These are phyloP conservation scores for Kodamaea arcana DNA, from an alignment of 1,139 yeast genomes.

Conservation along the genomic window DNA sequence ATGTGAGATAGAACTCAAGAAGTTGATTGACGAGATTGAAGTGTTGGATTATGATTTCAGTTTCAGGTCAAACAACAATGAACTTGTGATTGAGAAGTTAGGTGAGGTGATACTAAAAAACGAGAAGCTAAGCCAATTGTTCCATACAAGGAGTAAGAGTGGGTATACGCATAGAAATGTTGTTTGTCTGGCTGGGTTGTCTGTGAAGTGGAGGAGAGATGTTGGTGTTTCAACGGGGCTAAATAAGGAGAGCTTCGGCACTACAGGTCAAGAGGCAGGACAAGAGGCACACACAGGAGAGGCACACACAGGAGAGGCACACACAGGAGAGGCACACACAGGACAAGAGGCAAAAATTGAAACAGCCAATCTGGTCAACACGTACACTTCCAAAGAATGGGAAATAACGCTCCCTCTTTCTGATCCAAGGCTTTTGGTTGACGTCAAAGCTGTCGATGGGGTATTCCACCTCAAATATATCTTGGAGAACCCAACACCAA, in stretches of 20 bases:
- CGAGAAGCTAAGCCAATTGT: conserved; percentile 16
- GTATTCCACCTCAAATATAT: conserved; percentile 39
- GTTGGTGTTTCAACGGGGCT: no score
- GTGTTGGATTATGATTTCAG: conserved; percentile 19
- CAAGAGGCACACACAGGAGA: no score
- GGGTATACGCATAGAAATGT: conserved; percentile 42
- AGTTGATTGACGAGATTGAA: conserved; percentile 14
- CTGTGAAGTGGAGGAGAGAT: conserved; percentile 29
- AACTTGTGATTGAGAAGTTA: conserved; percentile 23
- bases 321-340: neutral
- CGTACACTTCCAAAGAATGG: conserved; percentile 34
- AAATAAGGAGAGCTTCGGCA: no score
- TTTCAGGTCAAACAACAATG: conserved; percentile 29
- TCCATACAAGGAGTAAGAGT: conserved; percentile 36
- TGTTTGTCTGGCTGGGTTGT: conserved; percentile 22
- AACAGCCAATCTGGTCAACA: conserved; percentile 16
- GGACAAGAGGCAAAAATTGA: no score
- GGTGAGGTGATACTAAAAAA: conserved; percentile 4
- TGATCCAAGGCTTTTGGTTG: conserved; percentile 64
- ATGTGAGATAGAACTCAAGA: conserved; percentile 22
- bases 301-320: no score
- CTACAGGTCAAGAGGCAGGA: no score
- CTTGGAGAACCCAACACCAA: conserved; percentile 72
- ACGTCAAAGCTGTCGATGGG: conserved; percentile 3
- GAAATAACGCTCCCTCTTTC: conserved; percentile 56